Evolutionary conservation across 106 monocot species (phyloP).

Genomic region (Amphibolis antarctica): DNA sequence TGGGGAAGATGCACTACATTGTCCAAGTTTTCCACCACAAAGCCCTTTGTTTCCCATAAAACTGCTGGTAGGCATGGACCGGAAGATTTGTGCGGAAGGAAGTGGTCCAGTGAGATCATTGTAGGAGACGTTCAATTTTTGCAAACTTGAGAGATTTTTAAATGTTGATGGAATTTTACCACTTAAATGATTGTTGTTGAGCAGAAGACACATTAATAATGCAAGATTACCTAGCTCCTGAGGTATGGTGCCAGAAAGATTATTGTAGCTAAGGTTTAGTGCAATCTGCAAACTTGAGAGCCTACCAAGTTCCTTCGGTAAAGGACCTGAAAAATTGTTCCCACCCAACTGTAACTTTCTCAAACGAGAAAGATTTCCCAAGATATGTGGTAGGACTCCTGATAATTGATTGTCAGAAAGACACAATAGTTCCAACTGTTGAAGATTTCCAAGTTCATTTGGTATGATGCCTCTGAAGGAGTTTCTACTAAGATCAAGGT

Average conservation of each 20-base stretch:
- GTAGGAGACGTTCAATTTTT: slow-evolving; percentile 66
- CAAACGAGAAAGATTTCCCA: slow-evolving; percentile 65
- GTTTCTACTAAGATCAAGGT: slow-evolving; percentile 82
- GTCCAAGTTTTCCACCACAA: slow-evolving; percentile 61
- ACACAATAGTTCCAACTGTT: slow-evolving; percentile 61
- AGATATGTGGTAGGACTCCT: slow-evolving; percentile 48
- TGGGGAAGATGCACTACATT: slow-evolving; percentile 30
- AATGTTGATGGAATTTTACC: slow-evolving; percentile 80
- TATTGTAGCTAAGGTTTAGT: slow-evolving; percentile 86
- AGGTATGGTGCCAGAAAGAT: slow-evolving; percentile 66
- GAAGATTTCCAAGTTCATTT: slow-evolving; percentile 53
- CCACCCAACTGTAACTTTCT: slow-evolving; percentile 88
- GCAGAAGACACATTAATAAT: slow-evolving; percentile 49
- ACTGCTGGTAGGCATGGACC: slow-evolving; percentile 49
- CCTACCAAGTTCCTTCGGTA: slow-evolving; percentile 67
- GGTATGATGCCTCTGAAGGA: slow-evolving; percentile 46
- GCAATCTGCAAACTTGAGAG: slow-evolving; percentile 86
- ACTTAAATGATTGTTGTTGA: slow-evolving; percentile 70
- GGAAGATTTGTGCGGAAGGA: slow-evolving; percentile 41
- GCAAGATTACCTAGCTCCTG: slow-evolving; percentile 75
- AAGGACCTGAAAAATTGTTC: slow-evolving; percentile 56
- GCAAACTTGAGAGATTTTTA: slow-evolving; percentile 58
- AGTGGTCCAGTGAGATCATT: slow-evolving; percentile 83
- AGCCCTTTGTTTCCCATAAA: slow-evolving; percentile 75
- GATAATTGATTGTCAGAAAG: slow-evolving; percentile 69